A percentile compares a stretch with the other conserved stretches of the same genome.
phyloP scores from a whole-genome alignment of 345 rosid genomes.

The Clausena lansium region DNA sequence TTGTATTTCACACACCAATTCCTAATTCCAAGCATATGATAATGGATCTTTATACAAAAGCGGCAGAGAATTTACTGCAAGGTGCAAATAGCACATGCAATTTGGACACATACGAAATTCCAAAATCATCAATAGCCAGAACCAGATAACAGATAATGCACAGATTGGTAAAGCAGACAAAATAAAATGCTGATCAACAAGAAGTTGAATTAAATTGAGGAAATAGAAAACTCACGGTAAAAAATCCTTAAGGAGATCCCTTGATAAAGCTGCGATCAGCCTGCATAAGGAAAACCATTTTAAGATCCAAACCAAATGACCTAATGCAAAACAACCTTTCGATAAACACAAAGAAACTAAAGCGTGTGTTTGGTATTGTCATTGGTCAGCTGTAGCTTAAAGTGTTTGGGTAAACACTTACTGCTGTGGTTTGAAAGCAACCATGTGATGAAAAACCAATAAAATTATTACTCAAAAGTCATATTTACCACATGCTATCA shows the following conservation, averaged over 20 bases:
- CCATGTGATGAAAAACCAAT: no score
- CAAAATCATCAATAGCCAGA: not conserved
- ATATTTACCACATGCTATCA: no score
- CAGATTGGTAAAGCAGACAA: not conserved
- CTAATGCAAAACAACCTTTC: not conserved
- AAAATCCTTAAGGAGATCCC: constrained; percentile 80
- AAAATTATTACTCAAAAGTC: no score
- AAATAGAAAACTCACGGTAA: constrained; percentile 55
- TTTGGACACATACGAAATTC: not conserved
- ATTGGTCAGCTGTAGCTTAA: no score
- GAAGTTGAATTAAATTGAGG: constrained; percentile 6
- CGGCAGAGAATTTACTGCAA: not conserved
- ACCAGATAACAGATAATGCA: not conserved
- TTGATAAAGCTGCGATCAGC: constrained; percentile 78
- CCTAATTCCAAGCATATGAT: not conserved
- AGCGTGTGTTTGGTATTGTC: not conserved
- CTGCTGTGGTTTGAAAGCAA: no score
- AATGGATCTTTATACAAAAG: not conserved
- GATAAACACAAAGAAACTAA: not conserved
- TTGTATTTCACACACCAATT: not conserved
- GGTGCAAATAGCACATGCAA: not conserved
- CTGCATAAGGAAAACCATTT: constrained; percentile 36
- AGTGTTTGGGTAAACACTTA: no score
- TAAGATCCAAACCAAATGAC: not conserved
- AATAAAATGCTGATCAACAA: not conserved